Evolutionary conservation across 768 basidiomycete species (phyloP).

Genomic region (Trametopsis cervina): DNA sequence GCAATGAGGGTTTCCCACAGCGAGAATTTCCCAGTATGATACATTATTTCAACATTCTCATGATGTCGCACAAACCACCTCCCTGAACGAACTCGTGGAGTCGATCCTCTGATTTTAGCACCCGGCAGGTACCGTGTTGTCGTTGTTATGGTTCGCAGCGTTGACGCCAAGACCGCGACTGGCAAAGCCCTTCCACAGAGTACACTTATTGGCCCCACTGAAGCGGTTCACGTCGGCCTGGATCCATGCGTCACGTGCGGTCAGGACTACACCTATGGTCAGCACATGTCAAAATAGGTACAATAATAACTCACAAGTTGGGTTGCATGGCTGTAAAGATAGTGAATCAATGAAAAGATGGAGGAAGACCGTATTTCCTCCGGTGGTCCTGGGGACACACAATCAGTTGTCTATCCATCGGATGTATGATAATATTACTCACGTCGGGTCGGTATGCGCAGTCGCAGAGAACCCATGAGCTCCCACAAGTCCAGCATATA

Average conservation of each 20-base stretch:
- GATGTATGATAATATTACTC: neutral
- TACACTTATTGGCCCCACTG: conserved; percentile 37
- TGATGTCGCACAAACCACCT: no score
- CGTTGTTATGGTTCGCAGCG: conserved; percentile 28
- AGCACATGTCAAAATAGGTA: neutral
- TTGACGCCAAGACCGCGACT: conserved; percentile 41
- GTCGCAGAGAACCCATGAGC: conserved; percentile 23
- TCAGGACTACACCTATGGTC: conserved; percentile 25
- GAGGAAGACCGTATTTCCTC: conserved; percentile 47
- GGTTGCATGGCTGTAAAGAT: conserved; percentile 40
- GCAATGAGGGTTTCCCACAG: no score
- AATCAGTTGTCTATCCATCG: neutral
- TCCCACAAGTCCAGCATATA: conserved; percentile 25
- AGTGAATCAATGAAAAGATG: conserved; percentile 46
- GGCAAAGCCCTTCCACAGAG: conserved; percentile 41
- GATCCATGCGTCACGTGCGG: conserved; percentile 44
- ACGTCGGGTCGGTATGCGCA: conserved; percentile 33
- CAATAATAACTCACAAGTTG: conserved; percentile 34
- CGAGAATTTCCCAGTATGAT: no score
- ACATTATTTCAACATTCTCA: no score
- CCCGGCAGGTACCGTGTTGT: conserved; percentile 21
- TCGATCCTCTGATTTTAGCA: no score
- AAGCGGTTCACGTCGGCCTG: conserved; percentile 45
- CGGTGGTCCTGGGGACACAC: conserved; percentile 17
- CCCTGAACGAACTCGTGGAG: no score